These are phyloP conservation scores for Herpomyces periplanetae DNA, from an alignment of 2,329 filamentous ascomycete species.

Conservation along the genomic window DNA sequence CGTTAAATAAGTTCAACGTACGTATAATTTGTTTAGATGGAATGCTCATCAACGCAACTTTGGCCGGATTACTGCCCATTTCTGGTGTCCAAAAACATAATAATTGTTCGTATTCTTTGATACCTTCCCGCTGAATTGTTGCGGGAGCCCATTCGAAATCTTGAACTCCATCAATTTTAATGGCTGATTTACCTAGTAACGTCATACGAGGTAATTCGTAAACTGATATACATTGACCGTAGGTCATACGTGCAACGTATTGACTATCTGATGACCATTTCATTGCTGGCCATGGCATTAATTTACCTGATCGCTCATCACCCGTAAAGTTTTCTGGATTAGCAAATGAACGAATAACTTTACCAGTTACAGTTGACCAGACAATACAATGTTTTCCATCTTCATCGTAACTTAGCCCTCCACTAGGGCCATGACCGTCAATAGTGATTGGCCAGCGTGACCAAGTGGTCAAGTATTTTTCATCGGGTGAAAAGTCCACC, in stretches of 20 bases:
- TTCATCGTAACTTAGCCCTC: constrained; percentile 35
- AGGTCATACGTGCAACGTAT: constrained; percentile 69
- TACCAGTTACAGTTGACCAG: constrained; percentile 69
- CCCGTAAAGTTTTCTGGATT: constrained; percentile 29
- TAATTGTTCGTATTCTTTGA: constrained; percentile 77
- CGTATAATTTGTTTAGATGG: constrained; percentile 77
- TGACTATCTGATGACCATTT: constrained; percentile 97
- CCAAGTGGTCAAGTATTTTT: constrained; percentile 87
- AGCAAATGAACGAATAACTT: constrained; percentile 66
- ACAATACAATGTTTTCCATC: constrained; percentile 98
- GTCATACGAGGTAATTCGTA: constrained; percentile 70
- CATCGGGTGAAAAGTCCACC: constrained; percentile 67
- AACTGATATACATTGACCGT: constrained; percentile 53
- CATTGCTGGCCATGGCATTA: constrained; percentile 92
- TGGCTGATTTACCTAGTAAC: constrained; percentile 48
- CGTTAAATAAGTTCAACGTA: constrained; percentile 86
- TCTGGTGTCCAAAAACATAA: constrained; percentile 97
- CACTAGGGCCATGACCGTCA: constrained; percentile 41
- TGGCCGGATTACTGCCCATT: constrained; percentile 84
- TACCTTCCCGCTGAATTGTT: constrained; percentile 33
- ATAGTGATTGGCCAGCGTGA: constrained; percentile 73
- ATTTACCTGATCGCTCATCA: too few species aligned
- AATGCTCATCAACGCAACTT: constrained; percentile 81
- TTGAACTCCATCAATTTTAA: constrained; percentile 85
- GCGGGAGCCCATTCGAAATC: constrained; percentile 95